Base-by-base conservation (phyloP, 495 filamentous ascomycete species). In the Margaritispora aquatica region DNA sequence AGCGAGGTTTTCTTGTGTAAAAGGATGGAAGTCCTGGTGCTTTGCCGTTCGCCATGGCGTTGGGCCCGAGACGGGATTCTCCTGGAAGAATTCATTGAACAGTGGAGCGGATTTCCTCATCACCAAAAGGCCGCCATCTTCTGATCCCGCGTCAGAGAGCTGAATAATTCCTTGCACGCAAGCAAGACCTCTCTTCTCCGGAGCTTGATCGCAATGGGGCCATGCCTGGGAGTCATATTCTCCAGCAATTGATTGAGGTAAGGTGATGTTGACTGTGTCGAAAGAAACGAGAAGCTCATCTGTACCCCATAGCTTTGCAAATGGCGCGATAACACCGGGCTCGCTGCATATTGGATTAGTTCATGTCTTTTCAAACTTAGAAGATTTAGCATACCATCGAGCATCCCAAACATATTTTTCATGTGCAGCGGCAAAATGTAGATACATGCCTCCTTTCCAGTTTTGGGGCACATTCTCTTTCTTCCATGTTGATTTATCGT, bases 111-210 rank as follows among this genome's bases (percentile, higher is more conserved):
- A 75, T 5, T 58, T 55, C 11, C 69, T 69, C 24, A 70, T 63
- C 2, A 74, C 63, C 10, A 75, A 60, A 0, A 75, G 59, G 0
- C 68, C 64, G 20, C 74, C 73, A 51, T 76, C 74, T 19, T 74
- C 64, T 8, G 72, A 71, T 9, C 72, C 74, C 11, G 69, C 65
- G 3, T 59, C 57, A 51, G 65, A 66, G n/a, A 76, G 66, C 51
- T 77, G 75, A 48, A 77, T 73, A n/a, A 77, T 66, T 0, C 76
- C 74, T 26, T 76, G 72, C 7, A 76, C 66, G 55, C 74, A 75
- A 49, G 66, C 64, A 8, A 73, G 60, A 21, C 70, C 71, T 41
- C 55, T 41, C 38, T 61, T 58, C 22, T 64, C 51, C 11, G 70
- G 70, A 10, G 38, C 57, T 51, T 71, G 69, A 58, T 71, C 69